Conservation (phyloP, 306 rosid genomes). For the Castanospermum australe region DNA sequence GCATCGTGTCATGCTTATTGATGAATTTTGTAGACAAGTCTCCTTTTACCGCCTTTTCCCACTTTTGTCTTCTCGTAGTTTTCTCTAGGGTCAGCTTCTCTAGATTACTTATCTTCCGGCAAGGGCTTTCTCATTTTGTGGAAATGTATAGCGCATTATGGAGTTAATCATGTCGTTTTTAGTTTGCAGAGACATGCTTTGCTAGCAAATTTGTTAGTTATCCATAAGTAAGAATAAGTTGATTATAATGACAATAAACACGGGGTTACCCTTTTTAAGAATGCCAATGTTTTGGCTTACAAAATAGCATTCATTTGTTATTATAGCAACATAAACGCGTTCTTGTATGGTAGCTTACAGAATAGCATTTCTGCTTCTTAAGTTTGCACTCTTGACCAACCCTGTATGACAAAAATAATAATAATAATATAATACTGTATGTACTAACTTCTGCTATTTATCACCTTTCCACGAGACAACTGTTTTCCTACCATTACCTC, state of each 20-base stretch:
- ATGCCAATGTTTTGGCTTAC: constrained; percentile 11
- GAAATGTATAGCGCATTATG: constrained; percentile 17
- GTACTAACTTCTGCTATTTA: background rate
- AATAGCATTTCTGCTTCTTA: background rate
- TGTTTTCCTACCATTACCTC: background rate
- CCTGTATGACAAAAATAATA: background rate
- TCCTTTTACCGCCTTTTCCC: background rate
- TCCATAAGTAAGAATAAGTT: constrained; percentile 6
- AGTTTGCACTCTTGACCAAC: background rate
- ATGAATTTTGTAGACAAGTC: constrained; percentile 30
- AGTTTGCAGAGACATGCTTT: constrained; percentile 18
- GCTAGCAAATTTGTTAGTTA: constrained; percentile 10
- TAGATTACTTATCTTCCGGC: background rate
- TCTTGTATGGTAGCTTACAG: background rate
- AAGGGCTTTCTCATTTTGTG: constrained; percentile 28
- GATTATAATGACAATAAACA: constrained; percentile 11
- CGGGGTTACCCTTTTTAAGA: background rate
- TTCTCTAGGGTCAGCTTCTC: background rate
- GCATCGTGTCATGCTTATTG: constrained; percentile 19
- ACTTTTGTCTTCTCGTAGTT: background rate
- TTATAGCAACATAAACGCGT: background rate
- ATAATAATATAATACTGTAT: background rate
- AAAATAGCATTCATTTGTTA: background rate
- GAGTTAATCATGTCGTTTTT: constrained; percentile 23
- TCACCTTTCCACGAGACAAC: background rate